Conservation (phyloP, 1,139 yeast genomes). For the Taphrina flavorubra region DNA sequence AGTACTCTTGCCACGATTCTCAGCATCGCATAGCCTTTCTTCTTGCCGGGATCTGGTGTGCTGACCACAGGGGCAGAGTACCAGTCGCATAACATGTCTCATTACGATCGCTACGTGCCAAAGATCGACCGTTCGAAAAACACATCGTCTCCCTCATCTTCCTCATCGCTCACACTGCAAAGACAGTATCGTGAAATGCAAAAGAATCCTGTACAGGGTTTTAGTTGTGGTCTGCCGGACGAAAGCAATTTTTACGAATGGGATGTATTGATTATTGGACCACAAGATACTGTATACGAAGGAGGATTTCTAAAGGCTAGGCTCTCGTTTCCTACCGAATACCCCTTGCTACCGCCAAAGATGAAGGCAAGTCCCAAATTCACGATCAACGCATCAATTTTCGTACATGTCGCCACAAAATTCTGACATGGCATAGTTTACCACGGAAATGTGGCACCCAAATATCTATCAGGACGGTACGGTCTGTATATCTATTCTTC, state of each 20-base stretch:
- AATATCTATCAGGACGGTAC: slow-evolving; percentile 48
- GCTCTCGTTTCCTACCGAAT: slow-evolving; percentile 46
- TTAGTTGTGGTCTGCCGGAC: slow-evolving; percentile 47
- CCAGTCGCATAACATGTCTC: neutral
- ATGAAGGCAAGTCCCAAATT: slow-evolving; percentile 44
- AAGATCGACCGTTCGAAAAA: slow-evolving; percentile 31
- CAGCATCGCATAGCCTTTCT: no score
- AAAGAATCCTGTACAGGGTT: slow-evolving; percentile 46
- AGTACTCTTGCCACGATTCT: no score
- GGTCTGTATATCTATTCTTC: slow-evolving; percentile 48
- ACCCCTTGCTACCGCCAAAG: slow-evolving; percentile 47
- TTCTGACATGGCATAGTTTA: slow-evolving; percentile 41
- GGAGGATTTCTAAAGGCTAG: slow-evolving; percentile 48
- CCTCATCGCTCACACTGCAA: slow-evolving; percentile 32
- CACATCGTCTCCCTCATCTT: slow-evolving; percentile 28
- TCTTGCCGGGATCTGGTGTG: no score
- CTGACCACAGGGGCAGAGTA: neutral
- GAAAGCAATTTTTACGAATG: slow-evolving; percentile 48
- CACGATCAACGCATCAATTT: neutral
- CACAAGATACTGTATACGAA: slow-evolving; percentile 48
- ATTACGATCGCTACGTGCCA: slow-evolving; percentile 17
- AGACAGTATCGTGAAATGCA: slow-evolving; percentile 41
- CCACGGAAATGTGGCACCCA: slow-evolving; percentile 49
- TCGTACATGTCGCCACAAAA: neutral
- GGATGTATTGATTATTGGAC: slow-evolving; percentile 48